Conservation (phyloP, 2,329 filamentous ascomycete species). For the Massarina eburnea region DNA sequence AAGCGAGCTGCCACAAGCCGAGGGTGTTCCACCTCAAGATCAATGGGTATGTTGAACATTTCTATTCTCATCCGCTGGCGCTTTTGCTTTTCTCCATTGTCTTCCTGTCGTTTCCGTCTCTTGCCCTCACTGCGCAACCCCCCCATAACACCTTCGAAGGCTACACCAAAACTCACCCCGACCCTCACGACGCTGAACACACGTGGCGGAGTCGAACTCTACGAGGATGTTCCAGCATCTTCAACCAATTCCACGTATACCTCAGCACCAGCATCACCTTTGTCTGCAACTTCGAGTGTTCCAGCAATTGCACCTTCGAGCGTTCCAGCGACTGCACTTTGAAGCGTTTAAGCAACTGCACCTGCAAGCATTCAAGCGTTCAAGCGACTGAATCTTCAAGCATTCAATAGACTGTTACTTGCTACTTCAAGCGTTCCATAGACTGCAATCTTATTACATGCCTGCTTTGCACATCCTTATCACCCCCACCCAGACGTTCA, state of each 20-base stretch:
- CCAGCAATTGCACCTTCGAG: constrained; percentile 7
- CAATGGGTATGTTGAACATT: constrained; percentile 82
- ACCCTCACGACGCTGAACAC: constrained; percentile 6
- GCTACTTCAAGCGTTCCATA: too few species aligned
- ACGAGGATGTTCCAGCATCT: constrained; percentile 32
- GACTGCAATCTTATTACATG: too few species aligned
- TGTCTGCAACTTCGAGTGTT: constrained; percentile 8
- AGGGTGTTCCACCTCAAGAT: constrained; percentile 81
- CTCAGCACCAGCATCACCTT: constrained; percentile 12
- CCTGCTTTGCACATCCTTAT: too few species aligned
- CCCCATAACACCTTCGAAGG: not conserved
- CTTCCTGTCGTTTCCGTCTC: constrained; percentile 22
- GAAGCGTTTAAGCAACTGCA: too few species aligned
- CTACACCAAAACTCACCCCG: not conserved
- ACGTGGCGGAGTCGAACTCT: constrained; percentile 22
- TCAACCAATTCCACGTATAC: constrained; percentile 22
- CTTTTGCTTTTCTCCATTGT: constrained; percentile 30
- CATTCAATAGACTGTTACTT: too few species aligned
- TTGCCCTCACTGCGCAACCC: constrained; percentile 17
- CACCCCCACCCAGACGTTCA: too few species aligned
- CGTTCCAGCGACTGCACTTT: constrained; percentile 5
- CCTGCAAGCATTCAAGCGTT: too few species aligned
- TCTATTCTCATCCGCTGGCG: constrained; percentile 37
- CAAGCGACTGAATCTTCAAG: too few species aligned
- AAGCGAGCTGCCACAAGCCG: constrained; percentile 69